phyloP scores from a whole-genome alignment of 306 rosid genomes.

The Carpinus fangiana region DNA sequence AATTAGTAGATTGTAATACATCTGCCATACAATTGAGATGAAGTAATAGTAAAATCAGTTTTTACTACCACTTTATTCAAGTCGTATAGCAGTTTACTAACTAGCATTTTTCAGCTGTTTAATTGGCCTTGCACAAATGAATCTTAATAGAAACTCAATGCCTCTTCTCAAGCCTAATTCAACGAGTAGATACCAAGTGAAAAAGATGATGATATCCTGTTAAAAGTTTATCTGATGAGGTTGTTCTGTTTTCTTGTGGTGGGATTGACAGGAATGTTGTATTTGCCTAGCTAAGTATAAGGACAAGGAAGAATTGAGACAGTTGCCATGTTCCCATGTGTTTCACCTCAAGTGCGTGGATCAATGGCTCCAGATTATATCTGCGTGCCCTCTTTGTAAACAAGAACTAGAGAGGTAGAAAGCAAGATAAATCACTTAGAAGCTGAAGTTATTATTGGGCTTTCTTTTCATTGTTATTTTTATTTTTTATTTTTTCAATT shows the following conservation, averaged over 20 bases:
- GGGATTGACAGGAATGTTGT: conserved; percentile 75
- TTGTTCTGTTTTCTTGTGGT: conserved; percentile 11
- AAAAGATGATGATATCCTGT: not conserved
- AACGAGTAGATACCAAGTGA: not conserved
- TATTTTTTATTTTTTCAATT: not conserved
- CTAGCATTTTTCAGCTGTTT: not conserved
- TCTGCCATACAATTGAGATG: no score
- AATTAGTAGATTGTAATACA: no score
- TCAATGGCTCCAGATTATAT: conserved; percentile 82
- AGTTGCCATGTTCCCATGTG: conserved; percentile 77
- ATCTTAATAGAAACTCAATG: not conserved
- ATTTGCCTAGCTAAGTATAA: conserved; percentile 82
- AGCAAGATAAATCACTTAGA: conserved; percentile 11
- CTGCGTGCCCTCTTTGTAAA: conserved; percentile 92
- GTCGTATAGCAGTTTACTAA: no score
- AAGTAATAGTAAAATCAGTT: no score
- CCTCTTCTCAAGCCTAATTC: not conserved
- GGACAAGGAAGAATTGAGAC: conserved; percentile 80
- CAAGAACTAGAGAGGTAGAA: conserved; percentile 69
- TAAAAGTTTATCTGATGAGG: conserved; percentile 5
- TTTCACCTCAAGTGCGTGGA: conserved; percentile 92
- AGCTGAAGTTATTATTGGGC: conserved; percentile 18
- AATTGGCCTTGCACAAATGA: not conserved
- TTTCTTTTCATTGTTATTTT: conserved; percentile 13
- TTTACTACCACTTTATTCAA: no score